Evolutionary conservation across 768 basidiomycete genomes (phyloP).

Genomic region (Leccinum boreale): DNA sequence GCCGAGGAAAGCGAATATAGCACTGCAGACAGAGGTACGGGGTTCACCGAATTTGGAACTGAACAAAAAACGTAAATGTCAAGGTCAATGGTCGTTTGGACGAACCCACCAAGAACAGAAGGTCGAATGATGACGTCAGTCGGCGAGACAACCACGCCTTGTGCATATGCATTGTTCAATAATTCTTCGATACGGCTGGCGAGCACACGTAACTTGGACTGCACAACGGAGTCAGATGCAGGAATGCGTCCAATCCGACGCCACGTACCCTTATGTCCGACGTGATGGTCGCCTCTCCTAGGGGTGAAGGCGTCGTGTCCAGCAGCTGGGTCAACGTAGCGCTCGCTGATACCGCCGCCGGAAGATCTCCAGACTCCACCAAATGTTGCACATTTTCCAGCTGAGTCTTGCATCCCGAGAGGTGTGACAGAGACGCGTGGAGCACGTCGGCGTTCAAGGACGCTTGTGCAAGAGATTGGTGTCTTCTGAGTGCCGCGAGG

Average conservation of each 20-base stretch:
- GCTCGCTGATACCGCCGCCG: constrained; percentile 55
- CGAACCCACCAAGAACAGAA: constrained; percentile 44
- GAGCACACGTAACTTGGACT: constrained; percentile 56
- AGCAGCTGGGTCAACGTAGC: constrained; percentile 43
- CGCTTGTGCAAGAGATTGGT: constrained; percentile 63
- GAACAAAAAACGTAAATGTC: constrained; percentile 1
- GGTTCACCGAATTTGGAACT: constrained; percentile 58
- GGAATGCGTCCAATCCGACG: background rate
- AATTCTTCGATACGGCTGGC: constrained; percentile 67
- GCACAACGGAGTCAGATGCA: constrained; percentile 1
- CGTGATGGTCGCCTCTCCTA: constrained; percentile 51
- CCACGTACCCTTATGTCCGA: constrained; percentile 54
- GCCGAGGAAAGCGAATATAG: constrained; percentile 55
- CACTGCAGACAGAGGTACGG: constrained; percentile 50
- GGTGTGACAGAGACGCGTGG: constrained; percentile 50
- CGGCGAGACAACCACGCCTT: constrained; percentile 51
- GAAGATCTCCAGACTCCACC: constrained; percentile 55
- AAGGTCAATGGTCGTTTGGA: background rate
- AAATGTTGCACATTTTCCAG: constrained; percentile 44
- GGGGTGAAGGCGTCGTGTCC: constrained; percentile 44
- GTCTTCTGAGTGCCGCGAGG: constrained; percentile 50
- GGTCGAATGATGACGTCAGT: constrained; percentile 49
- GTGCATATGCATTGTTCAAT: constrained; percentile 62
- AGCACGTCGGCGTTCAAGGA: constrained; percentile 51
- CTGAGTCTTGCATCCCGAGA: constrained; percentile 49